Evolutionary conservation across 163 green algal genomes (phyloP).

Genomic region (Volvox carteri): DNA sequence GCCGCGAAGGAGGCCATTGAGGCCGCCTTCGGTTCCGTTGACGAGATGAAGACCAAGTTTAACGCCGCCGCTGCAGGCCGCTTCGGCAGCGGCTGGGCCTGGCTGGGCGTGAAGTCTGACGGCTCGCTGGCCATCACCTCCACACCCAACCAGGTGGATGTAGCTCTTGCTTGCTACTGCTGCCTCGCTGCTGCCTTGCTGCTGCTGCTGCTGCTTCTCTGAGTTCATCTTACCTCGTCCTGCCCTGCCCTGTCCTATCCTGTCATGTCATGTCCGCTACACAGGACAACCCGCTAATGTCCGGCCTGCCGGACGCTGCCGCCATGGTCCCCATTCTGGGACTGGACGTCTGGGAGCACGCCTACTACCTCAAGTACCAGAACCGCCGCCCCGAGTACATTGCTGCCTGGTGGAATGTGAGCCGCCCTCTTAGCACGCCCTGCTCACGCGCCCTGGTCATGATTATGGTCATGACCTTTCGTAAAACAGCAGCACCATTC

Average conservation of each 20-base stretch:
- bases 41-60: constrained; percentile 80
- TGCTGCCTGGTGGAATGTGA: constrained; percentile 82
- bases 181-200: not conserved
- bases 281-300: constrained; percentile 84
- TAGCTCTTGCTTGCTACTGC: not conserved
- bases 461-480: too few relatives aligned
- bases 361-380: constrained; percentile 86
- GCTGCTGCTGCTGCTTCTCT: not conserved
- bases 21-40: constrained; percentile 73
- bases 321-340: constrained; percentile 83
- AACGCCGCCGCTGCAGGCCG: constrained; percentile 68
- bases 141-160: constrained; percentile 77
- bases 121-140: constrained; percentile 72
- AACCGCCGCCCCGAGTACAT: constrained; percentile 92
- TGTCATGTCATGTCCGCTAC: too few relatives aligned
- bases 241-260: constrained; percentile 60
- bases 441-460: too few relatives aligned
- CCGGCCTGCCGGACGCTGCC: constrained; percentile 25
- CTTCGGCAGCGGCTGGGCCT: constrained; percentile 84
- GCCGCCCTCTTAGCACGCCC: not conserved
- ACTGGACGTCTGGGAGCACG: constrained; percentile 89
- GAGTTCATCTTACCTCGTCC: not conserved
- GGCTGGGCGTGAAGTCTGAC: constrained; percentile 73
- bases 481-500: too few relatives aligned
- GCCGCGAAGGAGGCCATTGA: constrained; percentile 72